phyloP scores from a whole-genome alignment of 768 basidiomycete species.

The Leccinum disarticulatum region DNA sequence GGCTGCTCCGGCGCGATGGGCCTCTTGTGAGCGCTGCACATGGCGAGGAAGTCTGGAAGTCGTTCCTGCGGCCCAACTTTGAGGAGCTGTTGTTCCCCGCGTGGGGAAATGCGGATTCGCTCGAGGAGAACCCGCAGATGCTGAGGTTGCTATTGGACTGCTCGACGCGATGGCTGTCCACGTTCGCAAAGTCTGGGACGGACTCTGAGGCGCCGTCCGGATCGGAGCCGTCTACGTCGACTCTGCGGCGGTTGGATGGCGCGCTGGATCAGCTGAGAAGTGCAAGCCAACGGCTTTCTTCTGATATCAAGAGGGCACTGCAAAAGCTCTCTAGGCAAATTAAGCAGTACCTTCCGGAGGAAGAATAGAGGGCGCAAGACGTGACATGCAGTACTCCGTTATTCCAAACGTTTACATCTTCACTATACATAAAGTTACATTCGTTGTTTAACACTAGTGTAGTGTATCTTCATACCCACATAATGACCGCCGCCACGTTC shows the following conservation, averaged over 20 bases:
- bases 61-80: slow-evolving; percentile 1
- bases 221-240: background rate
- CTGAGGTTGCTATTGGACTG: slow-evolving; percentile 2
- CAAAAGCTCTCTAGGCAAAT: slow-evolving; percentile 1
- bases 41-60: background rate
- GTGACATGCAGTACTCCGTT: background rate
- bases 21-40: background rate
- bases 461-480: background rate
- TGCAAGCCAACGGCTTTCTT: background rate
- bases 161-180: slow-evolving; percentile 1
- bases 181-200: background rate
- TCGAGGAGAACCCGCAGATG: slow-evolving; percentile 10
- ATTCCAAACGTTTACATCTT: background rate
- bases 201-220: background rate
- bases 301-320: slow-evolving; percentile 4
- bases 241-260: background rate
- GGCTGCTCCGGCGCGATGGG: slow-evolving; percentile 9
- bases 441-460: background rate
- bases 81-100: slow-evolving; percentile 5
- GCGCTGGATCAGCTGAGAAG: slow-evolving; percentile 1
- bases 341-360: background rate
- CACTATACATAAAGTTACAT: background rate
- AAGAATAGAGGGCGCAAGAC: too few relatives aligned
- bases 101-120: slow-evolving; percentile 4
- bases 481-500: background rate